These are phyloP conservation scores for Blastomyces parvus DNA, from an alignment of 2,329 filamentous ascomycete genomes.

Conservation along the genomic window DNA sequence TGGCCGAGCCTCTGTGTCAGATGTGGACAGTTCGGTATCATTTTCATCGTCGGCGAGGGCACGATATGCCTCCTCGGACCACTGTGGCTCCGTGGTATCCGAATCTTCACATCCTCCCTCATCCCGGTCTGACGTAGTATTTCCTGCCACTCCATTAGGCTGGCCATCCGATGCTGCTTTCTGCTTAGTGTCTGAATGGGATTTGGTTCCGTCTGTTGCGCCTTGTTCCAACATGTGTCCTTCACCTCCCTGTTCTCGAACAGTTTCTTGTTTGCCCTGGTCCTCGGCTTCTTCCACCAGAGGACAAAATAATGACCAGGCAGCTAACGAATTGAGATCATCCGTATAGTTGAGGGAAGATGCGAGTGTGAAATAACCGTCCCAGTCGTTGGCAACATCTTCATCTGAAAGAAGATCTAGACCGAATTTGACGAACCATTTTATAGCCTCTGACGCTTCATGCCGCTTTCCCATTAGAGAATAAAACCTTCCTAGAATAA, in stretches of 20 bases:
- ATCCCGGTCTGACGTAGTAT: background rate
- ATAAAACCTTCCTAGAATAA: conserved; percentile 13
- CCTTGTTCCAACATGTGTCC: background rate
- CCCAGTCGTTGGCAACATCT: conserved; percentile 22
- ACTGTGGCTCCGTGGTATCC: background rate
- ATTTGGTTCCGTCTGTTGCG: background rate
- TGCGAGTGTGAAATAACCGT: conserved; percentile 19
- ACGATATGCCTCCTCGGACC: background rate
- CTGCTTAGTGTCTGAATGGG: background rate
- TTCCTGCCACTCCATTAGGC: conserved; percentile 1
- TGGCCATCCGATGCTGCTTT: background rate
- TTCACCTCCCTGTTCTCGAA: conserved; percentile 2
- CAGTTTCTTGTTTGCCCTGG: background rate
- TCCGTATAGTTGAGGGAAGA: conserved; percentile 18
- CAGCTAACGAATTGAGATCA: conserved; percentile 21
- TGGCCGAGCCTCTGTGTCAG: background rate
- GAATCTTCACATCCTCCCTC: background rate
- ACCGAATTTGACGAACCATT: conserved; percentile 19
- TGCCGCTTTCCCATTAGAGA: conserved; percentile 15
- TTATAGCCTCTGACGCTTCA: conserved; percentile 18
- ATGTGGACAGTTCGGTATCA: background rate
- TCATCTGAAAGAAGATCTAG: conserved; percentile 24
- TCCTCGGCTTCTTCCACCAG: conserved; percentile 1
- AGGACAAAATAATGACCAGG: conserved; percentile 22
- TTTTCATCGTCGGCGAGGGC: background rate